Conservation (phyloP, 2,329 filamentous ascomycete species). For the Apiospora malaysiana region DNA sequence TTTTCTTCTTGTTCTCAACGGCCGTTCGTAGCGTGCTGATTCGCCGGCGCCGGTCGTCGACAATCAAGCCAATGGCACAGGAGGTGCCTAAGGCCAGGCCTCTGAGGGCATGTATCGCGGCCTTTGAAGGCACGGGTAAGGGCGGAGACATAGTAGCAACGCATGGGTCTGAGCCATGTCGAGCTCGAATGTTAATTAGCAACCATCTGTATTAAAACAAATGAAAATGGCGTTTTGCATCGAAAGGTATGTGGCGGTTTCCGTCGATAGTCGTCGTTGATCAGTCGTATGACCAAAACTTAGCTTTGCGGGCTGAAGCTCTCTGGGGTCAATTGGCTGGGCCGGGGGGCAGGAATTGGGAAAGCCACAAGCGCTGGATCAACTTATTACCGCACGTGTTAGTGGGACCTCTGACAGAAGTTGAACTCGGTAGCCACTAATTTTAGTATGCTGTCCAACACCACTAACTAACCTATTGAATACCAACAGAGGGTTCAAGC, state of each 20-base stretch:
- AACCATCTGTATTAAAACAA: slow-evolving; percentile 1
- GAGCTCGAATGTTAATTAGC: slow-evolving; percentile 20
- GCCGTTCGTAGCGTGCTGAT: slow-evolving; percentile 57
- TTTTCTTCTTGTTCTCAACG: slow-evolving; percentile 58
- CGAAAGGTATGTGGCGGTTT: slow-evolving; percentile 16
- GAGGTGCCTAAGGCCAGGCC: slow-evolving; percentile 62
- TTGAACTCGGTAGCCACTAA: neutral
- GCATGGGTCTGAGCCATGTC: slow-evolving; percentile 28
- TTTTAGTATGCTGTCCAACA: neutral
- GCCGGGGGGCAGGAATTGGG: neutral
- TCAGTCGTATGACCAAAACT: neutral
- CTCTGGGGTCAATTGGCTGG: slow-evolving; percentile 23
- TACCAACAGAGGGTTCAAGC: neutral
- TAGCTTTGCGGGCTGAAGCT: slow-evolving; percentile 21
- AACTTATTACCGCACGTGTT: slow-evolving; percentile 1
- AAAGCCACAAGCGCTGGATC: slow-evolving; percentile 6
- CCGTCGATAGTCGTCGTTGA: slow-evolving; percentile 8
- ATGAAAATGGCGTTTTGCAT: slow-evolving; percentile 12
- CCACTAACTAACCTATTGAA: neutral
- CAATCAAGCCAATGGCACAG: slow-evolving; percentile 59
- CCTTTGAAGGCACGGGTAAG: slow-evolving; percentile 59
- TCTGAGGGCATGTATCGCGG: slow-evolving; percentile 60
- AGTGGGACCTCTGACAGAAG: neutral
- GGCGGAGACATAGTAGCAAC: slow-evolving; percentile 48
- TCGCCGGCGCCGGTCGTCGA: slow-evolving; percentile 62